Evolutionary conservation across 805 yeast species (phyloP), one percentile per base, ranked within the genome.

Genomic region (Kurtzmaniella cleridarum): DNA sequence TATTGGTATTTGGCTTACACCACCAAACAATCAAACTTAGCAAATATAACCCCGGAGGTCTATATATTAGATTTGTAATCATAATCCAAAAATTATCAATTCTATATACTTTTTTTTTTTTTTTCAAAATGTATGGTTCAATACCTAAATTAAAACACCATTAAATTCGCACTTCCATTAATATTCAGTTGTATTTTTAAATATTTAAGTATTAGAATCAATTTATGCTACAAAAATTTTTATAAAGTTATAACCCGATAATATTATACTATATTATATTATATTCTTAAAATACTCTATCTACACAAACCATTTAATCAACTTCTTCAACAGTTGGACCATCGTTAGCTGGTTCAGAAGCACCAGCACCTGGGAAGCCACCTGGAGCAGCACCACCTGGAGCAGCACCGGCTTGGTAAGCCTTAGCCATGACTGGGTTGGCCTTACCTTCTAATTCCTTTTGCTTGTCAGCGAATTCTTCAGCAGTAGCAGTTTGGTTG

Each of bases 401-500:
- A 50, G 81, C 83, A 66, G 88, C 95, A 66, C 89, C 95, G 53
- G 83, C 89, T 69, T 86, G 93, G 82, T 91, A 91, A 78, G 93
- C 88, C 79, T 90, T 88, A 66, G 88, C 79, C 88, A 90, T 84
- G 72, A 90, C 87, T 68, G 97, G 97, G 79, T 90, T 90, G 53
- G 96, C 95, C 69, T 83, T 76, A 54, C 79, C 84, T 77, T 91
- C 97, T 60, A 90, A 81, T 73, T 89, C 96, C 82, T 90, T 90
- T 76, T 89, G 95, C 76, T 78, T 84, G 71, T 84, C 95, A 61
- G 79, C 76, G 68, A 71, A 90, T 77, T 90, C 98, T 64, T 91
- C 97, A 43, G 86, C 79, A 40, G 95, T 66, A 54, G 95, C 97
- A 50, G 96, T 78, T 71, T 84, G 91, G 76, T 88, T 87, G 55